Conservation (phyloP, 1,284 basidiomycete genomes). For the Ceratobasidium sp. region DNA sequence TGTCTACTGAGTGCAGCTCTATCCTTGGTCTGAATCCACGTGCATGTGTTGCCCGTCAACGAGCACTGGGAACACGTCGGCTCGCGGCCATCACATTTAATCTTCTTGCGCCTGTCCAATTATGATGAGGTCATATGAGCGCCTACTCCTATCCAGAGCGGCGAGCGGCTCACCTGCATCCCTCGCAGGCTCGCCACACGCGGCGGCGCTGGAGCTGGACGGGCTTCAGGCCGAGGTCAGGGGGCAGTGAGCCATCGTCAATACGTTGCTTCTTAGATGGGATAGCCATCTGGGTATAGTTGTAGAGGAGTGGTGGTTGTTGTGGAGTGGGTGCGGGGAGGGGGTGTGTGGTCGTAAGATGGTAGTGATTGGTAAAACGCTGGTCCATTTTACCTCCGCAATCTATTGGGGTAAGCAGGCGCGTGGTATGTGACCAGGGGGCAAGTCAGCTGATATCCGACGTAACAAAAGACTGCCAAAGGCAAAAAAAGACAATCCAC, state of each 20-base stretch:
- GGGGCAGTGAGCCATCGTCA: slow-evolving; percentile 61
- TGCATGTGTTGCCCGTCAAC: slow-evolving; percentile 72
- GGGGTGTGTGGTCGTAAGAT: slow-evolving; percentile 43
- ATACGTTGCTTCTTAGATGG: slow-evolving; percentile 70
- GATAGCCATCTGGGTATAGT: slow-evolving; percentile 58
- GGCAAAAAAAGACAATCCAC: slow-evolving; percentile 31
- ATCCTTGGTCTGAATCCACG: slow-evolving; percentile 85
- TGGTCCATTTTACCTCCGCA: slow-evolving; percentile 17
- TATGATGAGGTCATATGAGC: slow-evolving; percentile 44
- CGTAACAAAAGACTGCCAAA: slow-evolving; percentile 36
- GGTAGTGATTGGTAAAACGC: slow-evolving; percentile 25
- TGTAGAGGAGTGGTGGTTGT: slow-evolving; percentile 46
- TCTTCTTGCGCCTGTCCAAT: slow-evolving; percentile 74
- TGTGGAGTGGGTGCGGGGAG: slow-evolving; percentile 48
- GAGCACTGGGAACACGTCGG: slow-evolving; percentile 81
- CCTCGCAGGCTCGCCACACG: slow-evolving; percentile 82
- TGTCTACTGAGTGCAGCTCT: slow-evolving; percentile 81
- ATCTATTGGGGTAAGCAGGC: slow-evolving; percentile 35
- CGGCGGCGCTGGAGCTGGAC: slow-evolving; percentile 66
- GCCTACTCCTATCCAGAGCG: slow-evolving; percentile 26
- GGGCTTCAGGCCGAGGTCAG: slow-evolving; percentile 67
- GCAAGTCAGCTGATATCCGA: slow-evolving; percentile 38
- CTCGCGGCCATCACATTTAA: slow-evolving; percentile 83
- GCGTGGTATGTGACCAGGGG: slow-evolving; percentile 41
- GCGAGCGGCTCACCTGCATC: slow-evolving; percentile 66